These are phyloP conservation scores for Spencermartinsiella ligniputridi DNA, from an alignment of 1,139 yeast genomes.

Conservation along the genomic window DNA sequence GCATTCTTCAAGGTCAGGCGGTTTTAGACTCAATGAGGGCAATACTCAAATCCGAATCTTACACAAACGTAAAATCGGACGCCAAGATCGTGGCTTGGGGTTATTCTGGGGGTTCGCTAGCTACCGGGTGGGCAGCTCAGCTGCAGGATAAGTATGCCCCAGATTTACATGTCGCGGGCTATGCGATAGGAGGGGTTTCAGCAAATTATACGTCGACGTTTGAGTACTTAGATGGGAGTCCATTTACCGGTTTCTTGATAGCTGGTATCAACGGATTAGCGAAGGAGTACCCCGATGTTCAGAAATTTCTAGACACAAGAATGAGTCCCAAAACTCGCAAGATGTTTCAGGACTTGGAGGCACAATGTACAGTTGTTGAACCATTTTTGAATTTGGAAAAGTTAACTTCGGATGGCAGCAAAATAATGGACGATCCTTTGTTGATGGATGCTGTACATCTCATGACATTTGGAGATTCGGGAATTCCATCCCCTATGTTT, in stretches of 20 bases:
- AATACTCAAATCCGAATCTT: conserved; percentile 15
- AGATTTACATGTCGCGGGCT: conserved; percentile 22
- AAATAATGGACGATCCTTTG: background rate
- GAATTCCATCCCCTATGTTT: background rate
- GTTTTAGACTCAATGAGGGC: conserved; percentile 24
- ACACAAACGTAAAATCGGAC: conserved; percentile 17
- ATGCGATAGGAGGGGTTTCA: conserved; percentile 23
- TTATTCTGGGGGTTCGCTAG: conserved; percentile 30
- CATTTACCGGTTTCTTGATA: conserved; percentile 25
- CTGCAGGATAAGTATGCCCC: conserved; percentile 29
- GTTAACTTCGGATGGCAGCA: background rate
- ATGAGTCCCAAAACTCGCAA: conserved; percentile 5
- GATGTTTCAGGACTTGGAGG: background rate
- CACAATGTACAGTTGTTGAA: background rate
- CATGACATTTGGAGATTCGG: background rate
- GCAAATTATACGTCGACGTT: conserved; percentile 19
- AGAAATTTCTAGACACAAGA: conserved; percentile 5
- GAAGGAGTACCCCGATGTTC: conserved; percentile 18
- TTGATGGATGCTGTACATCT: background rate
- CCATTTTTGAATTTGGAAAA: background rate
- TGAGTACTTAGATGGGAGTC: conserved; percentile 7
- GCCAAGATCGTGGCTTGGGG: conserved; percentile 24
- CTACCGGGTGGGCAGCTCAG: conserved; percentile 33
- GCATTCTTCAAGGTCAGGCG: conserved; percentile 20
- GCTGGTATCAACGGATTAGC: conserved; percentile 13